Evolutionary conservation across 129 eudicot genomes (phyloP).

Genomic region (Chrysanthemum lavandulifolium): DNA sequence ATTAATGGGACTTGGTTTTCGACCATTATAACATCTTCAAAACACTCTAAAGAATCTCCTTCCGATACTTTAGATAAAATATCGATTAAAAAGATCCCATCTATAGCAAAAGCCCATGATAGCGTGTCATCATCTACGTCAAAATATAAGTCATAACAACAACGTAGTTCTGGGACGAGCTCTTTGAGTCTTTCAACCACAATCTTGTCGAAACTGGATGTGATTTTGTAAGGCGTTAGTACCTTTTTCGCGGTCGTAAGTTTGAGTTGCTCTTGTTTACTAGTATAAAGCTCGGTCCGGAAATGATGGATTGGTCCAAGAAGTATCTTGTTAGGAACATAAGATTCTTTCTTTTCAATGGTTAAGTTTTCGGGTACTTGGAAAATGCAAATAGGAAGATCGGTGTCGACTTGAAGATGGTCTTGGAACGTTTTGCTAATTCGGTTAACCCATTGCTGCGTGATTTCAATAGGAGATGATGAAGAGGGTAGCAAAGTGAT

Average conservation of each 20-base stretch:
- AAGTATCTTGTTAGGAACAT: constrained; percentile 33
- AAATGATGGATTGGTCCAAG: constrained; percentile 56
- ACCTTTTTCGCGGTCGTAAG: constrained; percentile 21
- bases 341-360: constrained; percentile 34
- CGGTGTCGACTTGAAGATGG: constrained; percentile 31
- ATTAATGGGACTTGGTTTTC: constrained; percentile 50
- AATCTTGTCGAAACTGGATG: constrained; percentile 11
- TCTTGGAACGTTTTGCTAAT: constrained; percentile 28
- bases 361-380: constrained; percentile 34
- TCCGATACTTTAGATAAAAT: constrained; percentile 15
- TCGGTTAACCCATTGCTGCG: constrained; percentile 30
- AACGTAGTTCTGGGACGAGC: constrained; percentile 34
- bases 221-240: constrained; percentile 32
- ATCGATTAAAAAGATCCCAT: constrained; percentile 48
- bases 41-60: constrained; percentile 19
- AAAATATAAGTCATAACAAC: constrained; percentile 41
- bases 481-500: constrained; percentile 4
- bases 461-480: constrained; percentile 11
- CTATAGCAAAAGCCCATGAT: constrained; percentile 51
- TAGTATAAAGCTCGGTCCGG: constrained; percentile 12
- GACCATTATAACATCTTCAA: constrained; percentile 36
- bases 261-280: constrained; percentile 33
- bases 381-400: constrained; percentile 36
- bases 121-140: constrained; percentile 30
- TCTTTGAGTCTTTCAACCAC: constrained; percentile 33